A percentile compares a stretch with the other conserved stretches of the same genome.
Evolutionary conservation across 176 grass and related monocot species (phyloP).

Genomic region (Urochloa ruziziensis): DNA sequence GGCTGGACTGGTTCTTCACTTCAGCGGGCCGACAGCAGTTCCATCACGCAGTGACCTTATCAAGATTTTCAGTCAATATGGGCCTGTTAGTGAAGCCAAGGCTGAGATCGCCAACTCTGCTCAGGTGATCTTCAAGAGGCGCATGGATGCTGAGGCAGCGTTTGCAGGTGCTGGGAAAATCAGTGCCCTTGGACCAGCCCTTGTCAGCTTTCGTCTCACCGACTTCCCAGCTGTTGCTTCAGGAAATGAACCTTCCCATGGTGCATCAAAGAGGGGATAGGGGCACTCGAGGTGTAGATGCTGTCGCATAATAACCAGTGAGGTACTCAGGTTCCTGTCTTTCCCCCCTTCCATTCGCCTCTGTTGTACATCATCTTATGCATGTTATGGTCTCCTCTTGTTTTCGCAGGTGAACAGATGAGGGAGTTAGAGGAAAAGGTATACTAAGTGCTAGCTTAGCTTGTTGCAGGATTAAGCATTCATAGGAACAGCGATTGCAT

Average conservation of each 20-base stretch:
- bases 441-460: conserved; percentile 15
- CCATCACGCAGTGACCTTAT: conserved; percentile 57
- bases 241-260: neutral
- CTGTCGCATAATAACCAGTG: neutral
- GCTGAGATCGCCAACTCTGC: conserved; percentile 43
- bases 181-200: conserved; percentile 44
- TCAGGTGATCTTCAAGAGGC: conserved; percentile 63
- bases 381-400: neutral
- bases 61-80: conserved; percentile 67
- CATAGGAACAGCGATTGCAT: conserved; percentile 24
- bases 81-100: conserved; percentile 60
- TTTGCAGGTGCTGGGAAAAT: conserved; percentile 61
- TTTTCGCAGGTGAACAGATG: conserved; percentile 5
- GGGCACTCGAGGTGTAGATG: neutral
- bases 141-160: conserved; percentile 59
- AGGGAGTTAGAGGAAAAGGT: neutral
- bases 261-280: conserved; percentile 25
- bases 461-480: conserved; percentile 34
- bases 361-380: neutral
- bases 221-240: conserved; percentile 40
- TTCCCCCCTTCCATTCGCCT: neutral
- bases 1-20: conserved; percentile 51
- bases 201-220: conserved; percentile 57
- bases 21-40: conserved; percentile 38
- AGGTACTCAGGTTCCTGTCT: conserved; percentile 5